Evolutionary conservation across 2,329 filamentous ascomycete species (phyloP), one percentile per base, ranked within the genome.

Genomic region (Cercospora beticola): DNA sequence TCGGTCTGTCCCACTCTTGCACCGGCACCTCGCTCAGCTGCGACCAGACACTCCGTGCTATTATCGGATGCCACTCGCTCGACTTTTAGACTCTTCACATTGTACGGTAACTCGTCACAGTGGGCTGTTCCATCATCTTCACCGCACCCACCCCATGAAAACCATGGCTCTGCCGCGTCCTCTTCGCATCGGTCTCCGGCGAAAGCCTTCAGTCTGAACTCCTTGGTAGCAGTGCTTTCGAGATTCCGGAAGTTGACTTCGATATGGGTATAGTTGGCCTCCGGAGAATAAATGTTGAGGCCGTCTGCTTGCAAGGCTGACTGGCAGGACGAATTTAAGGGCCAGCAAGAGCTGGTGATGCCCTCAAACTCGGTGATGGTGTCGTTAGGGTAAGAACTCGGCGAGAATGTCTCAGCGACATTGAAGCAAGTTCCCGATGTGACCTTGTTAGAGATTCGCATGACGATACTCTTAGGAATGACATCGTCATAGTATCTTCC

Each of bases 151-250:
- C 60, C 60, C 60, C 60, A 62, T 7, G 26, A 62, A 30, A 28
- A 62, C 60, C 60, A 62, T 10, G 60, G 60, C n/a, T 49, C 36
- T 7, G 40, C 0, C 9, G 21, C 26, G 7, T 30, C 28, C 14
- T 62, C 60, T 14, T 62, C 60, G 16, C 60, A 62, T 4, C 6
- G 21, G 9, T 62, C 60, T 46, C 60, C 60, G 12, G 33, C 60
- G 9, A 62, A 49, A 28, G 28, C n/a, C 28, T 43, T 36, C 21
- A 62, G 10, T 9, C 3, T 18, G 21, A 46, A 62, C 10, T 62
- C 33, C 18, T 26, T 26, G 10, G 43, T 8, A 23, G 9, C 16
- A 6, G 1, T 40, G 21, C 31, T 26, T 12, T n/a, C 16, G 30
- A 30, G 28, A 7, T 30, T 30, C 28, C 10, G n/a, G 36, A 62